A percentile compares a stretch with the other conserved stretches of the same genome.
phyloP scores from a whole-genome alignment of 2,329 filamentous ascomycete species.

The Trichoderma gracile region DNA sequence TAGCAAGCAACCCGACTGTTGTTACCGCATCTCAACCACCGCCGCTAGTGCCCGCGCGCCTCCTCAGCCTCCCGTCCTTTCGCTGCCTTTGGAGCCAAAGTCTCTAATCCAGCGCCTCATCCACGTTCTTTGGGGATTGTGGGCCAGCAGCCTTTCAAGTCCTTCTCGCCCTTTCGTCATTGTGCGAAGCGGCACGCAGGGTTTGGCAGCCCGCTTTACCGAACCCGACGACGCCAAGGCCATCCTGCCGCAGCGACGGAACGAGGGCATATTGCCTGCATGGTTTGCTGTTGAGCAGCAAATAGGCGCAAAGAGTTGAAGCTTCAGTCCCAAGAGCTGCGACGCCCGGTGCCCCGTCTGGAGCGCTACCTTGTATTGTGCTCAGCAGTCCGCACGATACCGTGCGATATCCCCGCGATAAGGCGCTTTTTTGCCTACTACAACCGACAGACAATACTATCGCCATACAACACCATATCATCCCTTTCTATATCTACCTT shows the following conservation, averaged over 20 bases:
- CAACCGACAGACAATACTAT: background rate
- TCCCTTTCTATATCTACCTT: too few species aligned
- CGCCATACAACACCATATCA: too few species aligned
- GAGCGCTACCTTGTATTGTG: background rate
- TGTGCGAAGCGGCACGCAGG: conserved; percentile 21
- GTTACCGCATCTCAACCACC: conserved; percentile 9
- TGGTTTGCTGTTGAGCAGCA: too few species aligned
- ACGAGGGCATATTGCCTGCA: conserved; percentile 13
- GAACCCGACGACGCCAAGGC: conserved; percentile 17
- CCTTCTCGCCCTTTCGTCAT: conserved; percentile 16
- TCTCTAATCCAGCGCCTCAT: background rate
- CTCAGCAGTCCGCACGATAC: conserved; percentile 4
- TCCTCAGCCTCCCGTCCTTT: conserved; percentile 6
- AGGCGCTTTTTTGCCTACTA: background rate
- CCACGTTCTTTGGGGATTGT: conserved; percentile 11
- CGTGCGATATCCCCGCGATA: background rate
- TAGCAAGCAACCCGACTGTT: too few species aligned
- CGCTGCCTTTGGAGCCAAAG: background rate
- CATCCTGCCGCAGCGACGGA: conserved; percentile 21
- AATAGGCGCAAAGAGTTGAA: background rate
- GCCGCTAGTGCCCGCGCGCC: conserved; percentile 18
- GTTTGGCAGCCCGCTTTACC: conserved; percentile 19
- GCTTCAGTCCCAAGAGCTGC: background rate
- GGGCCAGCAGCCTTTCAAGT: background rate
- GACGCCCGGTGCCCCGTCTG: background rate